These are phyloP conservation scores for Thielaviopsis punctulata DNA, from an alignment of 2,329 filamentous ascomycete species.

Conservation along the genomic window DNA sequence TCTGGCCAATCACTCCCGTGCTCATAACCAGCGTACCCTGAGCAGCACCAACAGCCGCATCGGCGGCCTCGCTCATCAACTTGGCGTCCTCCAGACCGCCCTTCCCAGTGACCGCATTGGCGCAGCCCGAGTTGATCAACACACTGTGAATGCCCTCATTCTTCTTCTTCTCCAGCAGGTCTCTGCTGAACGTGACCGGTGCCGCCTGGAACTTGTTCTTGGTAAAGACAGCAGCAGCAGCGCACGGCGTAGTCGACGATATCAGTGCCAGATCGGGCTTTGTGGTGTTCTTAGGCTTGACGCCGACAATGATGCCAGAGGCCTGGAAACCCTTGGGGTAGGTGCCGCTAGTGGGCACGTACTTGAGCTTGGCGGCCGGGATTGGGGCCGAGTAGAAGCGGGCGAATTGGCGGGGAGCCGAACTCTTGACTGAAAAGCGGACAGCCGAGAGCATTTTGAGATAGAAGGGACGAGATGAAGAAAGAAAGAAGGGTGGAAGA, in stretches of 20 bases:
- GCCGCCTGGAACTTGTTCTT: constrained; percentile 97
- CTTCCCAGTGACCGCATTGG: constrained; percentile 89
- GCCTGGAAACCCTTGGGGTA: constrained; percentile 84
- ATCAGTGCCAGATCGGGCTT: constrained; percentile 85
- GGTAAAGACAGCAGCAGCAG: constrained; percentile 85
- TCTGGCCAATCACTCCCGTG: constrained; percentile 91
- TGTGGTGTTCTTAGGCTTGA: constrained; percentile 81
- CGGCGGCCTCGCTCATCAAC: constrained; percentile 65
- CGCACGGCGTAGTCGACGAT: constrained; percentile 69
- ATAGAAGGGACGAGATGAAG: not conserved
- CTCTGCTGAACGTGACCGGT: constrained; percentile 70
- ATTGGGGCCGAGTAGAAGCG: constrained; percentile 23
- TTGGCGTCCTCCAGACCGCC: constrained; percentile 77
- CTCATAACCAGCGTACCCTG: constrained; percentile 84
- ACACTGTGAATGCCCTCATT: constrained; percentile 62
- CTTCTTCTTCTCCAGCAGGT: constrained; percentile 47
- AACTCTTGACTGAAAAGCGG: not conserved
- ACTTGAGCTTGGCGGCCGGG: constrained; percentile 72
- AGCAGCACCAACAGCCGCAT: constrained; percentile 36
- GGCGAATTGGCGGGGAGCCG: constrained; percentile 2
- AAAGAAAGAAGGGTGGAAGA: not conserved
- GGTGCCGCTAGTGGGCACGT: constrained; percentile 66
- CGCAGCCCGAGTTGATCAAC: constrained; percentile 88
- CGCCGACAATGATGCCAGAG: constrained; percentile 76
- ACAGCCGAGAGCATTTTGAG: constrained; percentile 2